Evolutionary conservation across 345 rosid genomes (phyloP).

Genomic region (Bretschneidera sinensis): DNA sequence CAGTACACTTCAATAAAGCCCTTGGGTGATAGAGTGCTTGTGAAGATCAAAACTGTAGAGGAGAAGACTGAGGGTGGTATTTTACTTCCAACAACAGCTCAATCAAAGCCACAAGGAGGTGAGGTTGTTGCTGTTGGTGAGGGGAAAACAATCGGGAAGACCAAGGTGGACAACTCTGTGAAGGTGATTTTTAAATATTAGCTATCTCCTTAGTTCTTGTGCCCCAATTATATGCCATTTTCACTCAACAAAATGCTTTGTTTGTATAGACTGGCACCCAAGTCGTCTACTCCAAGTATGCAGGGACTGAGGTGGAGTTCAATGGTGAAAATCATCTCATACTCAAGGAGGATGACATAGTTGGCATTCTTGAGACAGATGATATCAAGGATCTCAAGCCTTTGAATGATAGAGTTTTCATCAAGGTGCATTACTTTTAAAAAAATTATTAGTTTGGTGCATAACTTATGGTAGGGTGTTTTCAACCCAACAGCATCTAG

Average conservation of each 20-base stretch:
- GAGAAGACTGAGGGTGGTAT: constrained; percentile 84
- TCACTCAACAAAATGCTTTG: constrained; percentile 1
- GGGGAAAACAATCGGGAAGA: constrained; percentile 67
- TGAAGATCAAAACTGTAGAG: constrained; percentile 75
- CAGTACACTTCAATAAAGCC: constrained; percentile 85
- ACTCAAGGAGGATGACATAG: constrained; percentile 86
- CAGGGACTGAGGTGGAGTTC: constrained; percentile 88
- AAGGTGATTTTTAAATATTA: constrained; percentile 33
- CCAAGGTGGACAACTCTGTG: constrained; percentile 45
- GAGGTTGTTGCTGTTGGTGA: constrained; percentile 92
- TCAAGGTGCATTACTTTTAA: constrained; percentile 46
- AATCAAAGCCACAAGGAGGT: constrained; percentile 84
- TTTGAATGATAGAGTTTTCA: constrained; percentile 77
- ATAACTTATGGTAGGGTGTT: no score
- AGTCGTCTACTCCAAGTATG: constrained; percentile 81
- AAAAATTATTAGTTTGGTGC: not conserved
- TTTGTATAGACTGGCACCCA: constrained; percentile 63
- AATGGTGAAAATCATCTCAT: constrained; percentile 75
- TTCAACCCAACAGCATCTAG: no score
- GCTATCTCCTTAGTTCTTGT: not conserved
- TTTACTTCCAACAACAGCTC: constrained; percentile 78
- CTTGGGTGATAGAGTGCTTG: constrained; percentile 82
- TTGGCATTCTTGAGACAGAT: constrained; percentile 86
- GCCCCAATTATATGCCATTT: not conserved
- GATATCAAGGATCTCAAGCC: constrained; percentile 94